Conservation (phyloP, 176 grass and related monocot species). For the Bromus sterilis region DNA sequence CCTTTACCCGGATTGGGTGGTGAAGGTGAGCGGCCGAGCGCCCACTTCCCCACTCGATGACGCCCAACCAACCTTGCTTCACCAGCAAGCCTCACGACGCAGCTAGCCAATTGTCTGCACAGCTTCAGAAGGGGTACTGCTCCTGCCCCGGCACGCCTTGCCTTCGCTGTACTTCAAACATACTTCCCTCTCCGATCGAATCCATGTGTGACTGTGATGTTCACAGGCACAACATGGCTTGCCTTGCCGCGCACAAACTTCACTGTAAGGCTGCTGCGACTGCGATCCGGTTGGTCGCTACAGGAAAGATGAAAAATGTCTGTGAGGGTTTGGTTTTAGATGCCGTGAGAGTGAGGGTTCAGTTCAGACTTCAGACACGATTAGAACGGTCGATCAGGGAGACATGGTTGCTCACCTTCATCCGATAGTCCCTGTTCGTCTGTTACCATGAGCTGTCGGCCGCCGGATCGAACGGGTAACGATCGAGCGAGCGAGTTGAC, state of each 20-base stretch:
- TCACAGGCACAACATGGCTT: slow-evolving; percentile 10
- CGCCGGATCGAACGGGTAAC: not conserved
- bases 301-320: not conserved
- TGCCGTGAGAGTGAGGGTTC: slow-evolving; percentile 2
- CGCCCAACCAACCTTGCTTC: slow-evolving; percentile 74
- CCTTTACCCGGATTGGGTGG: slow-evolving; percentile 32
- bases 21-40: slow-evolving; percentile 30
- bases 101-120: slow-evolving; percentile 3
- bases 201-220: slow-evolving; percentile 33
- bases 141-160: not conserved
- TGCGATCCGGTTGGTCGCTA: not conserved
- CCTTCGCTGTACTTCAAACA: slow-evolving; percentile 39
- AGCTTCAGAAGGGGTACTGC: slow-evolving; percentile 9
- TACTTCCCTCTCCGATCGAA: not conserved
- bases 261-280: slow-evolving; percentile 23
- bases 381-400: not conserved
- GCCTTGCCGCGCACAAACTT: not conserved
- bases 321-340: not conserved
- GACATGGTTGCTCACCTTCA: not conserved
- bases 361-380: not conserved
- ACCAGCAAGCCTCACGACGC: slow-evolving; percentile 49
- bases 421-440: slow-evolving; percentile 13
- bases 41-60: slow-evolving; percentile 56
- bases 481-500: not conserved
- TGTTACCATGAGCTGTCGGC: not conserved